These are phyloP conservation scores for Candida sojae DNA, from an alignment of 1,139 yeast species.

Conservation along the genomic window DNA sequence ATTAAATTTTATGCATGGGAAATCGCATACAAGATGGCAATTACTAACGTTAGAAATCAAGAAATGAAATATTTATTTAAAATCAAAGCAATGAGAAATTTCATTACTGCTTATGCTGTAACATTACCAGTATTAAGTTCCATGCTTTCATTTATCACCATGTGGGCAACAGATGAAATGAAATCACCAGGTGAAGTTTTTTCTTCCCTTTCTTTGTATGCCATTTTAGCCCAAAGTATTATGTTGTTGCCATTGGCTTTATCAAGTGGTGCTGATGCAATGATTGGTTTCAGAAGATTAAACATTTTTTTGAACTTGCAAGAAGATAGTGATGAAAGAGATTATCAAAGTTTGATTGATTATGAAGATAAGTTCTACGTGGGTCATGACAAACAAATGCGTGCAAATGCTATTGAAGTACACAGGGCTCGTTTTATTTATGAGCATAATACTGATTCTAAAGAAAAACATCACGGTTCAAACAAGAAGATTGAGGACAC, in stretches of 20 bases:
- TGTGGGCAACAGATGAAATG: conserved; percentile 42
- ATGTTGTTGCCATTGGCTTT: conserved; percentile 57
- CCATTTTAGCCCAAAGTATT: conserved; percentile 52
- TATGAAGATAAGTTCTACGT: conserved; percentile 20
- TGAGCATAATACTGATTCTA: conserved; percentile 23
- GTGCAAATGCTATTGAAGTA: conserved; percentile 21
- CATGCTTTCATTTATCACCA: conserved; percentile 43
- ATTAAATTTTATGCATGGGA: conserved; percentile 54
- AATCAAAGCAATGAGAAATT: conserved; percentile 46
- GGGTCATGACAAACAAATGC: conserved; percentile 17
- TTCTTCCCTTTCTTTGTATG: conserved; percentile 52
- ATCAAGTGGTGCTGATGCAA: conserved; percentile 56
- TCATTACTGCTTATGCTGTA: conserved; percentile 50
- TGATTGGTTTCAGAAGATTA: conserved; percentile 51
- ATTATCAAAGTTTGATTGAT: conserved; percentile 19
- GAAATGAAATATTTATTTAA: conserved; percentile 46
- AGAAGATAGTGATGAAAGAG: conserved; percentile 30
- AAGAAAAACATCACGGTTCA: conserved; percentile 8
- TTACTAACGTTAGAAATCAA: conserved; percentile 34
- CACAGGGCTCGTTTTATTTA: conserved; percentile 33
- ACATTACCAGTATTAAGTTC: conserved; percentile 44
- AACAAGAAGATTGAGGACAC: conserved; percentile 1
- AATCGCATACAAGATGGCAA: conserved; percentile 40
- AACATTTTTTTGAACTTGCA: conserved; percentile 42
- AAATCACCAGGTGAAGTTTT: conserved; percentile 48